Evolutionary conservation across 2,329 filamentous ascomycete genomes (phyloP).

Genomic region (Ceratocystis cacaofunesta): DNA sequence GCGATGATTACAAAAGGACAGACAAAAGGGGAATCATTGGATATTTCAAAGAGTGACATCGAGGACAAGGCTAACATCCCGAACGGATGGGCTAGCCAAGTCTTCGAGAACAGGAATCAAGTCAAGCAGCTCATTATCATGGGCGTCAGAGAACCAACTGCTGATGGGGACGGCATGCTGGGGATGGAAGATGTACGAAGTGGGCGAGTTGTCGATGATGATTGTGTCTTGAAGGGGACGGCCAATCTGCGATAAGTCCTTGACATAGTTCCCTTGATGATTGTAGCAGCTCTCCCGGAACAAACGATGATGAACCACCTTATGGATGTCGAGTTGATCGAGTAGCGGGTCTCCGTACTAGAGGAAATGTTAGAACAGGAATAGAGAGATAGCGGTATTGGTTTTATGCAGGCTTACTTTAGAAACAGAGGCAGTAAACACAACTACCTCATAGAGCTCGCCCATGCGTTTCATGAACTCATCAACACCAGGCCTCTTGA

Average conservation of each 20-base stretch:
- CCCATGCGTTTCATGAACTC: slow-evolving; percentile 98
- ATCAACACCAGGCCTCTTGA: slow-evolving; percentile 96
- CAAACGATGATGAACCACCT: slow-evolving; percentile 86
- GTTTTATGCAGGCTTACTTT: slow-evolving; percentile 47
- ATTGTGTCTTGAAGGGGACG: slow-evolving; percentile 94
- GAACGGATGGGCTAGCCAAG: slow-evolving; percentile 71
- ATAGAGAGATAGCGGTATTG: slow-evolving; percentile 19
- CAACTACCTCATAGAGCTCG: slow-evolving; percentile 94
- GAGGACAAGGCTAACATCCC: slow-evolving; percentile 92
- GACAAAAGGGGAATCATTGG: slow-evolving; percentile 21
- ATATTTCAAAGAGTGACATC: slow-evolving; percentile 60
- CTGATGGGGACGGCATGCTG: slow-evolving; percentile 98
- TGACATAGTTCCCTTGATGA: slow-evolving; percentile 98
- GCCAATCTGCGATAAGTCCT: slow-evolving; percentile 93
- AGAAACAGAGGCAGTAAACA: slow-evolving; percentile 95
- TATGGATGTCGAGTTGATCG: slow-evolving; percentile 93
- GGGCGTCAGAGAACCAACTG: slow-evolving; percentile 99
- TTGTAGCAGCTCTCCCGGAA: slow-evolving; percentile 99
- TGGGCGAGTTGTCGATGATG: slow-evolving; percentile 98
- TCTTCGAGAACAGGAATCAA: slow-evolving; percentile 97
- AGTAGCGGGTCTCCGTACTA: slow-evolving; percentile 92
- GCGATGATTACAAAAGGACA: slow-evolving; percentile 20
- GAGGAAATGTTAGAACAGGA: slow-evolving; percentile 19
- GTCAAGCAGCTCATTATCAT: slow-evolving; percentile 96
- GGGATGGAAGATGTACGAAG: slow-evolving; percentile 98